These are phyloP conservation scores for Aspergillus panamensis DNA, from an alignment of 495 filamentous ascomycete species.

Conservation along the genomic window DNA sequence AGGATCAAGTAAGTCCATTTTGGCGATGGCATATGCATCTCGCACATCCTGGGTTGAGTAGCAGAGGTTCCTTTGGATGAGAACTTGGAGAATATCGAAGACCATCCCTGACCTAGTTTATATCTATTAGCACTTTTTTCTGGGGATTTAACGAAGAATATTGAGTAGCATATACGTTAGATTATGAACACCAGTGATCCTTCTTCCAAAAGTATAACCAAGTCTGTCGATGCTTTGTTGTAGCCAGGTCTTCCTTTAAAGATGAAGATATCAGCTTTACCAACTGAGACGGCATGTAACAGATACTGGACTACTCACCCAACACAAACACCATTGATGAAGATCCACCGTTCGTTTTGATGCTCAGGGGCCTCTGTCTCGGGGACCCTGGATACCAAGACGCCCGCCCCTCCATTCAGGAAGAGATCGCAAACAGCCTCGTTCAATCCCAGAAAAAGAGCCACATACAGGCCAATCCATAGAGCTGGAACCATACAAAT, in stretches of 20 bases:
- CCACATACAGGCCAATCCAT: slow-evolving; percentile 43
- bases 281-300: too few relatives aligned
- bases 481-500: slow-evolving; percentile 46
- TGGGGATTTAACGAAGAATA: neutral
- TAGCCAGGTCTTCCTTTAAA: slow-evolving; percentile 42
- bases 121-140: neutral
- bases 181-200: slow-evolving; percentile 78
- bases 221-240: slow-evolving; percentile 69
- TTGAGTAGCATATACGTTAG: slow-evolving; percentile 51
- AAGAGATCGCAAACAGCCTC: slow-evolving; percentile 41
- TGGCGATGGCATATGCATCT: slow-evolving; percentile 30
- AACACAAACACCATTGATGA: slow-evolving; percentile 37
- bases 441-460: slow-evolving; percentile 44
- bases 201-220: slow-evolving; percentile 69
- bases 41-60: slow-evolving; percentile 72
- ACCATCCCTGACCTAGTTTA: slow-evolving; percentile 51
- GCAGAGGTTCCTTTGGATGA: slow-evolving; percentile 71
- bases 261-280: slow-evolving; percentile 1
- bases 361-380: slow-evolving; percentile 21
- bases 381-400: slow-evolving; percentile 28
- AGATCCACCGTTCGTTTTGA: slow-evolving; percentile 38
- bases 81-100: slow-evolving; percentile 72
- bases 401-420: slow-evolving; percentile 38
- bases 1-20: slow-evolving; percentile 33
- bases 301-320: slow-evolving; percentile 23